Evolutionary conservation across 2,329 filamentous ascomycete species (phyloP).

Genomic region (Pseudogymnoascus sp.): DNA sequence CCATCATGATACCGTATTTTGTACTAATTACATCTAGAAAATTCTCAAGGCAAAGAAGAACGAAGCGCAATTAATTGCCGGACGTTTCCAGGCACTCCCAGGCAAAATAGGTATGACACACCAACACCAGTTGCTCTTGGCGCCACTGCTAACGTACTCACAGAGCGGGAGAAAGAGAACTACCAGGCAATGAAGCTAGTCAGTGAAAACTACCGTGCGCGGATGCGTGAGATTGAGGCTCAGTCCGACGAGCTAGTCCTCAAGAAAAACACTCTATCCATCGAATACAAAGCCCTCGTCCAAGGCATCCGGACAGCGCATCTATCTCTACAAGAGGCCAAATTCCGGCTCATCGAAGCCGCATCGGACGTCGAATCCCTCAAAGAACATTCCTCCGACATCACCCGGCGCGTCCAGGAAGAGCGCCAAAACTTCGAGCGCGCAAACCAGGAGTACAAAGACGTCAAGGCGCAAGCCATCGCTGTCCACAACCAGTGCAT

Average conservation of each 20-base stretch:
- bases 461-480: conserved; percentile 32
- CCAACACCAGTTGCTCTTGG: neutral
- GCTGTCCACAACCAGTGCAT: conserved; percentile 29
- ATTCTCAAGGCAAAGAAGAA: conserved; percentile 54
- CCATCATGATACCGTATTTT: neutral
- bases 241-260: conserved; percentile 48
- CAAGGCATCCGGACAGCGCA: conserved; percentile 54
- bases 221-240: conserved; percentile 43
- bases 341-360: conserved; percentile 69
- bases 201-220: conserved; percentile 30
- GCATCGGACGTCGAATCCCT: conserved; percentile 68
- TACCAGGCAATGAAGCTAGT: conserved; percentile 28
- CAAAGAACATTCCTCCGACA: conserved; percentile 54
- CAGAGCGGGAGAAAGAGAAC: conserved; percentile 28
- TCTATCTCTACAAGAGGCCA: conserved; percentile 57
- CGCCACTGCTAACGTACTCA: conserved; percentile 22
- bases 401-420: conserved; percentile 44
- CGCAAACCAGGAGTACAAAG: conserved; percentile 33
- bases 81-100: conserved; percentile 59
- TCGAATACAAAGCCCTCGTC: conserved; percentile 51
- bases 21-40: conserved; percentile 31
- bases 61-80: conserved; percentile 56
- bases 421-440: conserved; percentile 34
- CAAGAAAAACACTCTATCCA: conserved; percentile 45
- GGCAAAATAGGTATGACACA: conserved; percentile 55